phyloP scores from a whole-genome alignment of 768 basidiomycete genomes.

The Agrocybe chaxingu region DNA sequence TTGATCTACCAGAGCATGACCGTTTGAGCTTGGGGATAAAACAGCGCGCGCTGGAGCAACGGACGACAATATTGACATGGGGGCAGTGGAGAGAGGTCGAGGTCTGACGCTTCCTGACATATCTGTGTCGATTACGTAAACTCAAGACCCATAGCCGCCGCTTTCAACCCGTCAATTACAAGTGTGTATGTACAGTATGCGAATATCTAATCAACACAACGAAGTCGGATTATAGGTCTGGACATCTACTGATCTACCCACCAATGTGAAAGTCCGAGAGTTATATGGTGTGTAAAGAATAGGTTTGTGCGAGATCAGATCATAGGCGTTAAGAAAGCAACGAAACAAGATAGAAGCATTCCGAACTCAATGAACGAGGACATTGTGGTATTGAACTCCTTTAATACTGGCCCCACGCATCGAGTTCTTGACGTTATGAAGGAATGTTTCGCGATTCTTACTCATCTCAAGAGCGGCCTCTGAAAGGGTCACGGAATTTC shows the following conservation, averaged over 20 bases:
- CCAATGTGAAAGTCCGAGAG: constrained; percentile 20
- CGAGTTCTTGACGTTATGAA: constrained; percentile 79
- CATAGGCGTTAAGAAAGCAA: constrained; percentile 22
- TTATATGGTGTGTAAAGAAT: constrained; percentile 26
- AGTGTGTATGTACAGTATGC: constrained; percentile 22
- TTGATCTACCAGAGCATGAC: constrained; percentile 7
- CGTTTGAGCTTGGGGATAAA: constrained; percentile 19
- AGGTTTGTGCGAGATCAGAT: constrained; percentile 29
- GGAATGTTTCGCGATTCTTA: constrained; percentile 81
- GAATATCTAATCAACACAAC: constrained; percentile 18
- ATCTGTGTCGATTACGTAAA: no score
- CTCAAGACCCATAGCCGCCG: not conserved
- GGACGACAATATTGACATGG: constrained; percentile 18
- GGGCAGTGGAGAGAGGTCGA: not conserved
- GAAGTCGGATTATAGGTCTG: constrained; percentile 18
- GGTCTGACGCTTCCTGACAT: no score
- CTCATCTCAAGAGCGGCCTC: constrained; percentile 96
- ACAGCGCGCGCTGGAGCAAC: constrained; percentile 16
- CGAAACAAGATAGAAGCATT: constrained; percentile 8
- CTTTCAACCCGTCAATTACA: constrained; percentile 15
- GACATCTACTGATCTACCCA: constrained; percentile 34
- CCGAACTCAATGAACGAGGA: constrained; percentile 44
- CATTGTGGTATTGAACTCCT: constrained; percentile 77
- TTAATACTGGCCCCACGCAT: constrained; percentile 82
- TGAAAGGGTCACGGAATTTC: constrained; percentile 29